A percentile compares a stretch with the other conserved stretches of the same genome.
Conservation (phyloP, 2,329 filamentous ascomycete genomes). For the Colletotrichum tabaci region DNA sequence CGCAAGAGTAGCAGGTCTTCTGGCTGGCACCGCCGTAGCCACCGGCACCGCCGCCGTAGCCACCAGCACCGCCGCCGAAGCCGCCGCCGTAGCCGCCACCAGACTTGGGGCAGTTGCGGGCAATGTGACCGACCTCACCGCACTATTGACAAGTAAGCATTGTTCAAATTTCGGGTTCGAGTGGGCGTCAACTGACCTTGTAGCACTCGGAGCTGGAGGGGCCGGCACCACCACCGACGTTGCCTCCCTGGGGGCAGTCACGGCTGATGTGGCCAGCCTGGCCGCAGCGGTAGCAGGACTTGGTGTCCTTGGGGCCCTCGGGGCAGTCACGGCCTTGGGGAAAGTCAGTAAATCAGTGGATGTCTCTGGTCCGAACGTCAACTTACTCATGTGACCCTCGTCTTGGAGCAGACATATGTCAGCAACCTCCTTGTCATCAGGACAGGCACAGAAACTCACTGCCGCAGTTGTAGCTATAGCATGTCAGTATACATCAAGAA, state of each 20-base stretch:
- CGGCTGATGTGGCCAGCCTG: conserved; percentile 92
- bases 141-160: conserved; percentile 68
- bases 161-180: not conserved
- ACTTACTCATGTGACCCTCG: conserved; percentile 85
- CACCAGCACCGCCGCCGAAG: conserved; percentile 56
- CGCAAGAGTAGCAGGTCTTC: conserved; percentile 98
- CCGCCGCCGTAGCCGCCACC: conserved; percentile 64
- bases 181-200: conserved; percentile 70
- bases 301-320: conserved; percentile 88
- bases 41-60: conserved; percentile 60
- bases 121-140: conserved; percentile 95
- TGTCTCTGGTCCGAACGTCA: conserved; percentile 22
- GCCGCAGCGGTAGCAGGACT: conserved; percentile 85
- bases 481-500: conserved; percentile 44
- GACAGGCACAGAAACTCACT: conserved; percentile 65
- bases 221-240: conserved; percentile 61
- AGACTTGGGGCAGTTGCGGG: conserved; percentile 86
- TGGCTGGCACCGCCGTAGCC: conserved; percentile 68
- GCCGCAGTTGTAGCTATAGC: conserved; percentile 85
- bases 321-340: conserved; percentile 88
- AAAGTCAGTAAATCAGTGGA: conserved; percentile 44
- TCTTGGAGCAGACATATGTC: conserved; percentile 52
- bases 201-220: conserved; percentile 82
- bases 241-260: conserved; percentile 74
- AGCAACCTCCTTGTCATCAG: conserved; percentile 36